phyloP scores from a whole-genome alignment of 2,329 filamentous ascomycete genomes.

The Aspergillus clavatus region DNA sequence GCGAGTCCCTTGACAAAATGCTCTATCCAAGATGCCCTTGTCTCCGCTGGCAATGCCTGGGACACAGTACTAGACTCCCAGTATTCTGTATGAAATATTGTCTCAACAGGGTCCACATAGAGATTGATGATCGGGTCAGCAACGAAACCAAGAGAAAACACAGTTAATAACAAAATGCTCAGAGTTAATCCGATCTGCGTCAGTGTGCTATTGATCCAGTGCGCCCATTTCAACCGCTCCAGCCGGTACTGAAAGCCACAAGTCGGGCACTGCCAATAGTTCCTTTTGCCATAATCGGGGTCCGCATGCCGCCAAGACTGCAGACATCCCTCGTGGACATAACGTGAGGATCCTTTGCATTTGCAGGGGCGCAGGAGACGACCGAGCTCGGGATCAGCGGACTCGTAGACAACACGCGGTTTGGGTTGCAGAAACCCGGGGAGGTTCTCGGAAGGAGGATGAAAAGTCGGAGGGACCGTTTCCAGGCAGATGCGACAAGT shows the following conservation, averaged over 20 bases:
- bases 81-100: slow-evolving; percentile 48
- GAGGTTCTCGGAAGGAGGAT: slow-evolving; percentile 50
- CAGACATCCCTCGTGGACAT: slow-evolving; percentile 89
- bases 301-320: slow-evolving; percentile 75
- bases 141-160: slow-evolving; percentile 84
- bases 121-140: slow-evolving; percentile 89
- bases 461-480: slow-evolving; percentile 57
- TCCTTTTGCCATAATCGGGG: slow-evolving; percentile 58
- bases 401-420: slow-evolving; percentile 64
- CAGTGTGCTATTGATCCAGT: slow-evolving; percentile 61
- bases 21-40: slow-evolving; percentile 64
- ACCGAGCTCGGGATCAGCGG: slow-evolving; percentile 67
- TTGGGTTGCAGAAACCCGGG: slow-evolving; percentile 53
- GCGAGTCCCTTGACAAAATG: slow-evolving; percentile 88
- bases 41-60: slow-evolving; percentile 36
- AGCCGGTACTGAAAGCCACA: slow-evolving; percentile 80
- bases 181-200: slow-evolving; percentile 68
- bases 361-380: slow-evolving; percentile 83
- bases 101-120: slow-evolving; percentile 72
- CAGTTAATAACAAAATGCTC: slow-evolving; percentile 61
- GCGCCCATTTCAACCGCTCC: slow-evolving; percentile 69
- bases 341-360: slow-evolving; percentile 89
- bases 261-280: slow-evolving; percentile 83
- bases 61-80: slow-evolving; percentile 37
- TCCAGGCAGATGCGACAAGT: slow-evolving; percentile 91